These are phyloP conservation scores for Amauroascus niger DNA, from an alignment of 2,329 filamentous ascomycete species.

Conservation along the genomic window DNA sequence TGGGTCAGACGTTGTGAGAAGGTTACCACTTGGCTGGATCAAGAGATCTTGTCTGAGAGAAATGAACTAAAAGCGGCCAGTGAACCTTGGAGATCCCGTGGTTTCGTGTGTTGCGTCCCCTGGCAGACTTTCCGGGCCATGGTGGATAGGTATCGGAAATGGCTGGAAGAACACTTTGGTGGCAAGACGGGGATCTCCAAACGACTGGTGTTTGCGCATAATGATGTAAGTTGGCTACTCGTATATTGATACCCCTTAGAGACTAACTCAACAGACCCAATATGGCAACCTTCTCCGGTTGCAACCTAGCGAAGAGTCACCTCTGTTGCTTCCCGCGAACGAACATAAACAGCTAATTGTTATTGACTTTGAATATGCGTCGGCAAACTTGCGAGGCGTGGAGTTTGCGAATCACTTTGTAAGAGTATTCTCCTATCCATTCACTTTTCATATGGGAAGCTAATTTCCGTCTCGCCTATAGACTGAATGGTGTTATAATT, in stretches of 20 bases:
- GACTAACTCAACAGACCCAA: slow-evolving; percentile 59
- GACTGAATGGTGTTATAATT: slow-evolving; percentile 97
- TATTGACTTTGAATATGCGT: slow-evolving; percentile 97
- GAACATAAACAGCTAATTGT: slow-evolving; percentile 93
- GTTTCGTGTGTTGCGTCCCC: slow-evolving; percentile 71
- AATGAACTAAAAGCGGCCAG: slow-evolving; percentile 34
- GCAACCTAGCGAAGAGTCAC: slow-evolving; percentile 62
- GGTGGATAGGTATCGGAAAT: slow-evolving; percentile 66
- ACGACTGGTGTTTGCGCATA: slow-evolving; percentile 86
- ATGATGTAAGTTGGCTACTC: slow-evolving; percentile 58
- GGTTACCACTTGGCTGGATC: slow-evolving; percentile 45
- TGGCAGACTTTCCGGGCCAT: slow-evolving; percentile 68
- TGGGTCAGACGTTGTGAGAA: slow-evolving; percentile 60
- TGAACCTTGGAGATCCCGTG: slow-evolving; percentile 57
- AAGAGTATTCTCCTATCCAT: slow-evolving; percentile 25
- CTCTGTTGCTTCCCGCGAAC: slow-evolving; percentile 77
- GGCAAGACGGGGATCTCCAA: slow-evolving; percentile 57
- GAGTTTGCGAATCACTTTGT: slow-evolving; percentile 98
- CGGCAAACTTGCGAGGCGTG: slow-evolving; percentile 71
- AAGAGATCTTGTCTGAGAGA: slow-evolving; percentile 47
- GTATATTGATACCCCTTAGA: neutral
- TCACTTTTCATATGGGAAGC: neutral
- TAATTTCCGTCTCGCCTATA: slow-evolving; percentile 20
- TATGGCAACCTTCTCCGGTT: slow-evolving; percentile 91
- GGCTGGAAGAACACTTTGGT: slow-evolving; percentile 64